A percentile compares a stretch with the other conserved stretches of the same genome.
These are phyloP conservation scores for Glycine soja DNA, from an alignment of 306 rosid genomes.

Conservation along the genomic window DNA sequence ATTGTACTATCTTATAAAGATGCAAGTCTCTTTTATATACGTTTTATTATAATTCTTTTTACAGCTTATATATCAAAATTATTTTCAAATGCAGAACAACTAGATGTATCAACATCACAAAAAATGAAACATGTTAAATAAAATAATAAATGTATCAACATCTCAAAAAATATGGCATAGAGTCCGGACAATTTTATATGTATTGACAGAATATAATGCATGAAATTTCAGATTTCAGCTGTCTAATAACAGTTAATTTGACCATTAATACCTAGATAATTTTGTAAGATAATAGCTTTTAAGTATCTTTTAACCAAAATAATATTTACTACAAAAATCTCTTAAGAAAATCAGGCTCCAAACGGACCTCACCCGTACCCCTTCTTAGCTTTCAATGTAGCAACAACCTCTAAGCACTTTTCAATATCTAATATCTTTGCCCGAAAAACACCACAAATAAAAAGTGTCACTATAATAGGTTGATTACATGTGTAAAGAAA, in stretches of 20 bases:
- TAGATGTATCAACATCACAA: no score
- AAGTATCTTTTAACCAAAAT: constrained; percentile 28
- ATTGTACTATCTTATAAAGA: no score
- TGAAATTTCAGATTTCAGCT: constrained; percentile 14
- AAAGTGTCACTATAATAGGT: constrained; percentile 20
- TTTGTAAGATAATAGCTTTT: not conserved
- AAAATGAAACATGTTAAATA: no score
- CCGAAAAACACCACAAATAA: constrained; percentile 57
- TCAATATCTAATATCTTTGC: constrained; percentile 96
- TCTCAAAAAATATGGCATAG: constrained; percentile 16
- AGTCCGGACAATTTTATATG: not conserved
- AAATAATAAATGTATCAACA: constrained; percentile 2
- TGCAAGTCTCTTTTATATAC: no score
- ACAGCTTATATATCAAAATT: no score
- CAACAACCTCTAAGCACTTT: constrained; percentile 88
- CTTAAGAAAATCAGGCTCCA: constrained; percentile 29
- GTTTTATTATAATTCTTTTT: no score
- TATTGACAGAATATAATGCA: constrained; percentile 23
- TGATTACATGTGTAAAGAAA: constrained; percentile 5
- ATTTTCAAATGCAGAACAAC: no score
- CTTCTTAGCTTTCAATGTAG: constrained; percentile 87
- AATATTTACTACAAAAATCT: not conserved
- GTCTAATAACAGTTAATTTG: constrained; percentile 1
- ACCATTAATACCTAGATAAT: not conserved
- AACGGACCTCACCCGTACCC: constrained; percentile 98